These are phyloP conservation scores for Pseudoturritis turrita DNA, from an alignment of 345 rosid genomes.

Conservation along the genomic window DNA sequence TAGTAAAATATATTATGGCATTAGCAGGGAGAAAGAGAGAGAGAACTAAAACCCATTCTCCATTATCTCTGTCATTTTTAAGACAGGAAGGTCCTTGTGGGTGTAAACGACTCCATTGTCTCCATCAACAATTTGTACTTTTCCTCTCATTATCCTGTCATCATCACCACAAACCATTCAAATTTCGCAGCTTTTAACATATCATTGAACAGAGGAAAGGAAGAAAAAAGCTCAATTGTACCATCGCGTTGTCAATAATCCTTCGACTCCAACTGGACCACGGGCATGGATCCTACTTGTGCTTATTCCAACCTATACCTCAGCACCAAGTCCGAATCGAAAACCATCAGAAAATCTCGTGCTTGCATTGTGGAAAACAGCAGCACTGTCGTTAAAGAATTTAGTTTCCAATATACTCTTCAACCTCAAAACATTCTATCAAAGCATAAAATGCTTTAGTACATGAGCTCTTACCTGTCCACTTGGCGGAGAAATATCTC, in stretches of 20 bases:
- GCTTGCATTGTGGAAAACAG: conserved; percentile 97
- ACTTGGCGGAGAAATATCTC: conserved; percentile 71
- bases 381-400: conserved; percentile 58
- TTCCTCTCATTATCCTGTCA: conserved; percentile 86
- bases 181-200: background rate
- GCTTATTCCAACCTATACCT: conserved; percentile 94
- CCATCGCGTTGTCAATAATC: conserved; percentile 93
- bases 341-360: conserved; percentile 95
- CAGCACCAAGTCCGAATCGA: conserved; percentile 97
- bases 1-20: conserved; percentile 5
- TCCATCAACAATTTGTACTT: conserved; percentile 88
- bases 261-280: conserved; percentile 98
- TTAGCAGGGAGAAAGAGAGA: background rate
- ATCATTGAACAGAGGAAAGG: background rate
- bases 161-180: conserved; percentile 19
- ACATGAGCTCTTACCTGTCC: conserved; percentile 48
- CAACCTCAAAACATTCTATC: background rate
- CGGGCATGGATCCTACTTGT: conserved; percentile 98
- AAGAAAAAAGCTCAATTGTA: conserved; percentile 22
- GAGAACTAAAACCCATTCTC: conserved; percentile 20
- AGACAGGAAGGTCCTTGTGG: conserved; percentile 58
- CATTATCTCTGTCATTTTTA: conserved; percentile 9
- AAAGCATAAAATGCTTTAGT: background rate
- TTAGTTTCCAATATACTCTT: background rate
- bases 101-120: conserved; percentile 69